Evolutionary conservation across 768 basidiomycete genomes (phyloP), one percentile per base, ranked within the genome.

Genomic region (Termitomyces bulborhizus): DNA sequence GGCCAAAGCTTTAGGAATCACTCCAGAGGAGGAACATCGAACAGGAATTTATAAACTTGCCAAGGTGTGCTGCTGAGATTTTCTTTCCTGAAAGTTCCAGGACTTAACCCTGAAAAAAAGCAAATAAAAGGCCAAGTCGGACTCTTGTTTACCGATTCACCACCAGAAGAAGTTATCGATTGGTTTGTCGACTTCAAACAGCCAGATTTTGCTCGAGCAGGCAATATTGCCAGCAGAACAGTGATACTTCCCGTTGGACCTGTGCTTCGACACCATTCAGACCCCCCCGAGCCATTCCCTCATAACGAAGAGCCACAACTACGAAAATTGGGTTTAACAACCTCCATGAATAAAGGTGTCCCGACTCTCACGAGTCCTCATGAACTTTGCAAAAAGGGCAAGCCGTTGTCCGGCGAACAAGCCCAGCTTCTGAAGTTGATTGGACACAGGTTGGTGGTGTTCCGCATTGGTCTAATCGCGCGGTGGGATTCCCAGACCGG

Each of bases 271-370:
- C 80, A 79, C 42, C 79, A 88, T 66, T 86, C 88, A 3, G 86
- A 89, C 59, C 89, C 88, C 0, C 82, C 88, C 39, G 87, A 94
- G 61, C 88, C 92, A 2, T 95, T 98, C 70, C 93, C 97, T 37
- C 94, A 98, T 69, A 94, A 93, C 63, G 93, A 98, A 74, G 97
- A 99, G 59, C 94, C 95, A 21, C 96, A 98, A 67, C 78, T 99
- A 51, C 85, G 97, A 53, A 91, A 90, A 69, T 81, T 98, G 36
- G 97, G 97, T 7, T 73, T 99, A 32, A 76, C 83, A 49, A 98
- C 95, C 16, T 81, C 77, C 31, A 81, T 99, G 78, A 82, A 87
- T 55, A 83, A 81, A 63, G 97, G 97, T 53, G 89, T 97, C 0
- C 95, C 96, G 4, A 89, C 87, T 6, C 73, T 98, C 45, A 80